Percentiles rank a stretch among this genome's conserved stretches.
phyloP scores from a whole-genome alignment of 306 rosid species.

The Pachyrhizus erosus region DNA sequence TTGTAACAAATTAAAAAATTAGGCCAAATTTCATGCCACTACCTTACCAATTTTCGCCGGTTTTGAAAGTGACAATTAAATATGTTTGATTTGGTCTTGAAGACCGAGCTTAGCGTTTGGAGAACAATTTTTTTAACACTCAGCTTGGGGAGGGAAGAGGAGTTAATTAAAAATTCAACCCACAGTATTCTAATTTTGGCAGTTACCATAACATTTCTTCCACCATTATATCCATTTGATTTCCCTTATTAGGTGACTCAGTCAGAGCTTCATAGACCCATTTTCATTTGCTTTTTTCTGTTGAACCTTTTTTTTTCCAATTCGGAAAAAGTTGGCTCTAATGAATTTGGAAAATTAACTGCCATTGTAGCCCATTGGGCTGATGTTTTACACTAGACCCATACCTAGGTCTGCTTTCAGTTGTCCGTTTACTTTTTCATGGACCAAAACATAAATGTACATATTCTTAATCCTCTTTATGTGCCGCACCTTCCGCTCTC shows the following conservation, averaged over 20 bases:
- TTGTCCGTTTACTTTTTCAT: background rate
- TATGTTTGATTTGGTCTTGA: slow-evolving; percentile 16
- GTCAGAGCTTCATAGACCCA: background rate
- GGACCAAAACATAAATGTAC: background rate
- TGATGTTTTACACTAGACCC: background rate
- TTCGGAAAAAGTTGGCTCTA: background rate
- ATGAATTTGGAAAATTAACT: background rate
- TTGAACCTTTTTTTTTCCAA: no score
- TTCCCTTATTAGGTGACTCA: background rate
- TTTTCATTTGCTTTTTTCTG: background rate
- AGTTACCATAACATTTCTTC: background rate
- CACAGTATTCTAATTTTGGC: background rate
- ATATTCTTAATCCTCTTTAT: background rate
- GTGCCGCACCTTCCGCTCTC: background rate
- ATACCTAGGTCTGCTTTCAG: background rate
- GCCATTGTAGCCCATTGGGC: slow-evolving; percentile 16
- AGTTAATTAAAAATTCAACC: background rate
- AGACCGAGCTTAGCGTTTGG: background rate
- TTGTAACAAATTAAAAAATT: background rate
- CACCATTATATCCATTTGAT: background rate
- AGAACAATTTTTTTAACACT: background rate
- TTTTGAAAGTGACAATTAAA: slow-evolving; percentile 1
- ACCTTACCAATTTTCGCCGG: background rate
- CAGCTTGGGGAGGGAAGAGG: background rate
- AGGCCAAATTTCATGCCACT: background rate